A percentile compares a stretch with the other conserved stretches of the same genome.
Conservation (phyloP, 495 filamentous ascomycete genomes). For the Articulospora tetracladia region DNA sequence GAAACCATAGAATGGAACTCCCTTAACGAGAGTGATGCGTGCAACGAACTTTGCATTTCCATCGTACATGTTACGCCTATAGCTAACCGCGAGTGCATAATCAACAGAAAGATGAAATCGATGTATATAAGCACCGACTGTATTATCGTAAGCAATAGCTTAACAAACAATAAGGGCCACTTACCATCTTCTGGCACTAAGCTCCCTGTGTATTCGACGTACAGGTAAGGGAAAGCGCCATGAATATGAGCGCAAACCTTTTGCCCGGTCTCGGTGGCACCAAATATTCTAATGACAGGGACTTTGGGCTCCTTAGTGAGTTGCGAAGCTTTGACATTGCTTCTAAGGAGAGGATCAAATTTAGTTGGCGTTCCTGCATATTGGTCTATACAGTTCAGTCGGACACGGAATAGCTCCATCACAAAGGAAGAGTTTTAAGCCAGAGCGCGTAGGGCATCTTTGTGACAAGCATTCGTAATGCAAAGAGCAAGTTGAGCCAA, state of each 20-base stretch:
- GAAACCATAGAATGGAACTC: slow-evolving; percentile 92
- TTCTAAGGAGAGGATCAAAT: slow-evolving; percentile 77
- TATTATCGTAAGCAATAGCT: background rate
- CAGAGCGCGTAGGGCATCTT: background rate
- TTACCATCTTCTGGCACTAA: slow-evolving; percentile 63
- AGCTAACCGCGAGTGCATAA: slow-evolving; percentile 76
- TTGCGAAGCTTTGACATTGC: slow-evolving; percentile 44
- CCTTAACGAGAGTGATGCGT: slow-evolving; percentile 87
- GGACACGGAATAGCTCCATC: slow-evolving; percentile 74
- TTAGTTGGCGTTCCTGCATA: slow-evolving; percentile 75
- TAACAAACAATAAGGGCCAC: background rate
- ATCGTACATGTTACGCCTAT: slow-evolving; percentile 68
- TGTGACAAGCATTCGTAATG: background rate
- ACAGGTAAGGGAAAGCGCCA: slow-evolving; percentile 92
- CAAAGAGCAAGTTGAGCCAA: background rate
- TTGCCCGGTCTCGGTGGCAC: slow-evolving; percentile 90
- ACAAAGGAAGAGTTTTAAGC: background rate
- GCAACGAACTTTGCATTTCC: slow-evolving; percentile 72
- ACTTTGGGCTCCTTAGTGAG: slow-evolving; percentile 61
- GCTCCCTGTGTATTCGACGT: slow-evolving; percentile 77
- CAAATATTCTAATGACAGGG: slow-evolving; percentile 88
- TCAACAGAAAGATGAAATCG: slow-evolving; percentile 78
- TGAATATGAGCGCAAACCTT: slow-evolving; percentile 97
- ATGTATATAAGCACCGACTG: slow-evolving; percentile 67
- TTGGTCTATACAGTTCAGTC: slow-evolving; percentile 91